A percentile compares a stretch with the other conserved stretches of the same genome.
These are phyloP conservation scores for Sedum album DNA, from an alignment of 164 flowering plant genomes.

Conservation along the genomic window DNA sequence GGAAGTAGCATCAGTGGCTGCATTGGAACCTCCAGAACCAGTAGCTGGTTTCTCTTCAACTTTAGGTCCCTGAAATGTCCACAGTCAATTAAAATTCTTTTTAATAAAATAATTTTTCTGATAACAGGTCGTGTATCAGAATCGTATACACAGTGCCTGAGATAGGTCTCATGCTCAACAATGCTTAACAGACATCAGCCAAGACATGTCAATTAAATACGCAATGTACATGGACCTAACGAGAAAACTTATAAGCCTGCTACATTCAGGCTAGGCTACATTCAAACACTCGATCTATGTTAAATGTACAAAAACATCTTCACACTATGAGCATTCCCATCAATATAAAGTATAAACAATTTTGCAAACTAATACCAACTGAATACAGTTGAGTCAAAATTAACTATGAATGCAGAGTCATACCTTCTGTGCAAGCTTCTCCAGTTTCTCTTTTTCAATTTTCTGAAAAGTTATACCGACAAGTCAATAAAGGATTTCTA, in stretches of 20 bases:
- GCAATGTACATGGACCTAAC: not conserved
- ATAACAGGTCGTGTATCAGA: not conserved
- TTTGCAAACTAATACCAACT: not conserved
- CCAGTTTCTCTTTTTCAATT: constrained; percentile 72
- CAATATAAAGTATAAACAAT: not conserved
- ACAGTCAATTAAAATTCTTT: not conserved
- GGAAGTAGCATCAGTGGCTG: constrained; percentile 31
- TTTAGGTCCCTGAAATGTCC: constrained; percentile 49
- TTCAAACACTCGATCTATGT: not conserved
- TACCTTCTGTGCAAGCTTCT: constrained; percentile 92
- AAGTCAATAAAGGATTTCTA: not conserved
- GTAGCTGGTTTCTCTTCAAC: constrained; percentile 47
- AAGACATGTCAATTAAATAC: not conserved
- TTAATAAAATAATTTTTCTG: not conserved
- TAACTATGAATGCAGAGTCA: not conserved
- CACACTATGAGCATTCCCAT: not conserved
- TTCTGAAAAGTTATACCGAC: constrained; percentile 34
- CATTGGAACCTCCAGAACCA: constrained; percentile 28
- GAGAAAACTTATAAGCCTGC: not conserved
- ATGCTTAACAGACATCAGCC: not conserved
- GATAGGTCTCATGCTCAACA: not conserved
- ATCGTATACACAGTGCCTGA: not conserved
- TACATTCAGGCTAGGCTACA: not conserved
- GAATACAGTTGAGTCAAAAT: not conserved
- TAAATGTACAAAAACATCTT: not conserved